A percentile compares a stretch with the other conserved stretches of the same genome.
These are phyloP conservation scores for Tolypocladium guangdongense DNA, from an alignment of 2,329 filamentous ascomycete species.

Conservation along the genomic window DNA sequence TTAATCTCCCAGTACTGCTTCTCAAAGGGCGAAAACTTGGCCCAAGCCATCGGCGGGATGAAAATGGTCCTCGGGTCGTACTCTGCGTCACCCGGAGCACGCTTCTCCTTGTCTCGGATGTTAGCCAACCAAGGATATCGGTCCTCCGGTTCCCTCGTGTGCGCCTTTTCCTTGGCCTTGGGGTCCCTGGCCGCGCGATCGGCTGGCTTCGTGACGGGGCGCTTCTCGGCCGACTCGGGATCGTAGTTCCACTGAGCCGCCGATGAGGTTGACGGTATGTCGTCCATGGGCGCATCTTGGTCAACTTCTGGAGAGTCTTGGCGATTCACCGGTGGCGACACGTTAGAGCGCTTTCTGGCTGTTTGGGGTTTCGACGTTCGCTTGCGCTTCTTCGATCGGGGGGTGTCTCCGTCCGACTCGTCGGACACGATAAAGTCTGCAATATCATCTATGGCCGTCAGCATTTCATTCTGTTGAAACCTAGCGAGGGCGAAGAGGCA, in stretches of 20 bases:
- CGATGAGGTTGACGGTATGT: slow-evolving; percentile 54
- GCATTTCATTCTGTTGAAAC: not conserved
- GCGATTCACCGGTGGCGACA: slow-evolving; percentile 27
- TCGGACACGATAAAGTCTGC: slow-evolving; percentile 83
- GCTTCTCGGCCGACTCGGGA: slow-evolving; percentile 31
- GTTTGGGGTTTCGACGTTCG: slow-evolving; percentile 41
- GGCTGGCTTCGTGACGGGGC: slow-evolving; percentile 21
- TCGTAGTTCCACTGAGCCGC: slow-evolving; percentile 71
- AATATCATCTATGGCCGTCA: slow-evolving; percentile 48
- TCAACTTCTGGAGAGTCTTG: slow-evolving; percentile 31
- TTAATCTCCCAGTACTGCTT: slow-evolving; percentile 99
- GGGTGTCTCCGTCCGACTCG: slow-evolving; percentile 59
- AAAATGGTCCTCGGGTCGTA: slow-evolving; percentile 88
- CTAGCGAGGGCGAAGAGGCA: not conserved
- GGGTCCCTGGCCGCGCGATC: slow-evolving; percentile 17
- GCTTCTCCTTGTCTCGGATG: slow-evolving; percentile 71
- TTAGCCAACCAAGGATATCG: slow-evolving; percentile 87
- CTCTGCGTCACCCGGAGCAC: slow-evolving; percentile 69
- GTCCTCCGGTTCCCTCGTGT: slow-evolving; percentile 72
- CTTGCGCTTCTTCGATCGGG: slow-evolving; percentile 63
- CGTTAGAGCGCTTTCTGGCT: slow-evolving; percentile 52
- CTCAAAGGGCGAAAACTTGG: slow-evolving; percentile 84
- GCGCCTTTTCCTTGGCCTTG: slow-evolving; percentile 54
- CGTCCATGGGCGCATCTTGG: slow-evolving; percentile 42
- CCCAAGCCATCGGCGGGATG: slow-evolving; percentile 71